A percentile compares a stretch with the other conserved stretches of the same genome.
phyloP scores from a whole-genome alignment of 192 early-diverging fungal genomes.

The Allomyces javanicus region DNA sequence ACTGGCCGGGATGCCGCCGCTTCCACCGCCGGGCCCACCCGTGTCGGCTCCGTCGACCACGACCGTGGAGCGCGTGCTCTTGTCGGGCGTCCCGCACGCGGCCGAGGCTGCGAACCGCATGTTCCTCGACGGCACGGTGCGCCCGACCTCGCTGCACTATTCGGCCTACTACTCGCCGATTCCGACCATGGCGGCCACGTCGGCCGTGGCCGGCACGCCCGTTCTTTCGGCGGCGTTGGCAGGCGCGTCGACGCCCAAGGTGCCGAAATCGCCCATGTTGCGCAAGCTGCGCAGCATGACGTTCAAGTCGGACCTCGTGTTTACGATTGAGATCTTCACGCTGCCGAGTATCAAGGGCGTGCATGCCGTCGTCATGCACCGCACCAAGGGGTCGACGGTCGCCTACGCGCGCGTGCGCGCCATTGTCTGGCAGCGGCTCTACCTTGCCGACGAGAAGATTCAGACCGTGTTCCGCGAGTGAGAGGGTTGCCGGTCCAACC shows the following conservation, averaged over 20 bases:
- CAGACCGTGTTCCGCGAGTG: not conserved
- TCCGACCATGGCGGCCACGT: not conserved
- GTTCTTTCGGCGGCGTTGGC: not conserved
- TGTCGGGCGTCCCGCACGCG: too few species aligned
- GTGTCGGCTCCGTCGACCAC: too few species aligned
- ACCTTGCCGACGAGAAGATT: not conserved
- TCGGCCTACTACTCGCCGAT: not conserved
- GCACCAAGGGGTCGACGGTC: not conserved
- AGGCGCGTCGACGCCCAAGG: not conserved
- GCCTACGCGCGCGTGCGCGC: not conserved
- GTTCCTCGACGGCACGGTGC: too few species aligned
- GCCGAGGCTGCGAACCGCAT: too few species aligned
- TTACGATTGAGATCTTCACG: not conserved
- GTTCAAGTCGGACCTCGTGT: not conserved
- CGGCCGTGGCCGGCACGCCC: too few species aligned
- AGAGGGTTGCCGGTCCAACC: too few species aligned
- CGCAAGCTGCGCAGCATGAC: not conserved
- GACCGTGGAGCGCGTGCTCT: too few species aligned
- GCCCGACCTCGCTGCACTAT: not conserved
- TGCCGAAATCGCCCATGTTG: not conserved
- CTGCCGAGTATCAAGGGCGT: not conserved
- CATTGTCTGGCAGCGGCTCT: not conserved
- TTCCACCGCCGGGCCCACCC: too few species aligned
- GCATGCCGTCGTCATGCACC: not conserved
- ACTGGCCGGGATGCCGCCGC: too few species aligned